Evolutionary conservation across 257 asterid species (phyloP), one percentile per base, ranked within the genome.

Genomic region (Plectranthus barbatus): DNA sequence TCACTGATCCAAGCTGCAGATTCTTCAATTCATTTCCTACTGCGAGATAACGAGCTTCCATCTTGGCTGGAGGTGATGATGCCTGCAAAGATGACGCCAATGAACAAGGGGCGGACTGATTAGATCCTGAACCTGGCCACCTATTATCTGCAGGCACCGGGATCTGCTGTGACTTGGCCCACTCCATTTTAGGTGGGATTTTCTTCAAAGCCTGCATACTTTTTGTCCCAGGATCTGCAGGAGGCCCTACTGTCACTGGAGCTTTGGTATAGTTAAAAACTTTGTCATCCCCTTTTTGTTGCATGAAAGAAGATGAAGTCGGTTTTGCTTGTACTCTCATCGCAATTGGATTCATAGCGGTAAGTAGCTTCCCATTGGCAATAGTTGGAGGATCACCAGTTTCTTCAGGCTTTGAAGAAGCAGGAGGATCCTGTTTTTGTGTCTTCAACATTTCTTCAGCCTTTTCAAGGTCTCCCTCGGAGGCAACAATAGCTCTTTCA

Each of bases 401-500:
- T 73, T 81, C 90, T 68, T 84, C 94, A 13, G 88, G 86, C 76
- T 81, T 86, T 39, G 83, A 57, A 54, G 78, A 72, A 61, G 44
- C 65, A 46, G 80, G 79, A 29, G 82, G 76, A 60, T 89, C 95
- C 77, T 79, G 91, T 78, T 86, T 92, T 72, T 83, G 96, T 17
- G 75, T 62, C 72, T 82, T 80, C 78, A 92, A 57, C 46, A 74
- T 72, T 42, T 89, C 97, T 76, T 89, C 96, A 39, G 99, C 96
- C 79, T 77, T 83, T 13, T 80, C 91, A 31, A 92, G 88, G 66
- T 92, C 94, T 18, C 99, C 99, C 76, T 92, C 97, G 13, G 84
- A 84, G 47, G 91, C 64, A 41, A 92, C 97, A 62, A 92, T 68
- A 57, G 86, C 93, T 74, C 96, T 82, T 79, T 92, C 90, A 39